A percentile compares a stretch with the other conserved stretches of the same genome.
Conservation (phyloP, 495 filamentous ascomycete genomes). For the Penicillium macrosclerotiorum region DNA sequence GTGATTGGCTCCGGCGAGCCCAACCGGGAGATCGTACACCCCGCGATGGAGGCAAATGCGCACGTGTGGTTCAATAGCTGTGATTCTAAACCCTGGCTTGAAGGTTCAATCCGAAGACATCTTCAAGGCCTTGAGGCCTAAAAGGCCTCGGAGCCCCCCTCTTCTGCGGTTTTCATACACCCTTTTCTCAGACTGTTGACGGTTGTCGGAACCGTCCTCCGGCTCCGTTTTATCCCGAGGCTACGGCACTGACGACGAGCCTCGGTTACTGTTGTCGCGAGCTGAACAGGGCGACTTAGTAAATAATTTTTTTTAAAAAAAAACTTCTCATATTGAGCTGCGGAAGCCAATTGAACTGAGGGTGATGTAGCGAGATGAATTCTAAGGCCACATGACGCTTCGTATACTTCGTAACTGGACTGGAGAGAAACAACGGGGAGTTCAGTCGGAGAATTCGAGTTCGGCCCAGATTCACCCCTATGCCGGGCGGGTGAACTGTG, state of each 20-base stretch:
- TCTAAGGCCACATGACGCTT: slow-evolving; percentile 21
- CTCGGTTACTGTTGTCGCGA: slow-evolving; percentile 15
- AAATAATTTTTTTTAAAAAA: neutral
- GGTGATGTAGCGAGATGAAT: slow-evolving; percentile 3
- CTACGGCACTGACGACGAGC: slow-evolving; percentile 5
- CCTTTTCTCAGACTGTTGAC: slow-evolving; percentile 2
- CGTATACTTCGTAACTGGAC: slow-evolving; percentile 22
- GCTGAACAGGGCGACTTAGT: neutral
- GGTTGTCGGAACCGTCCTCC: slow-evolving; percentile 8
- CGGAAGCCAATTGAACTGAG: too few species aligned
- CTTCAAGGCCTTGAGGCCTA: neutral
- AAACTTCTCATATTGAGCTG: too few species aligned
- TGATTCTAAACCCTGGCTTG: neutral
- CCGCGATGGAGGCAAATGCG: slow-evolving; percentile 19
- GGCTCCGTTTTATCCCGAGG: slow-evolving; percentile 27
- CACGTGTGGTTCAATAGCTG: slow-evolving; percentile 24
- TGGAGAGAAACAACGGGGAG: slow-evolving; percentile 2
- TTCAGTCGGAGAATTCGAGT: slow-evolving; percentile 23
- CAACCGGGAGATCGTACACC: slow-evolving; percentile 10
- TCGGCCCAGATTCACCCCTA: slow-evolving; percentile 6
- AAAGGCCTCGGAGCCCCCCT: neutral
- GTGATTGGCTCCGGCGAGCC: slow-evolving; percentile 11
- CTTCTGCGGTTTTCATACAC: neutral
- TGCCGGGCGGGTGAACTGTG: slow-evolving; percentile 2
- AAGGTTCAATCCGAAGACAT: neutral